Base-by-base conservation (phyloP, 441 rosid species). In the Adansonia grandidieri region DNA sequence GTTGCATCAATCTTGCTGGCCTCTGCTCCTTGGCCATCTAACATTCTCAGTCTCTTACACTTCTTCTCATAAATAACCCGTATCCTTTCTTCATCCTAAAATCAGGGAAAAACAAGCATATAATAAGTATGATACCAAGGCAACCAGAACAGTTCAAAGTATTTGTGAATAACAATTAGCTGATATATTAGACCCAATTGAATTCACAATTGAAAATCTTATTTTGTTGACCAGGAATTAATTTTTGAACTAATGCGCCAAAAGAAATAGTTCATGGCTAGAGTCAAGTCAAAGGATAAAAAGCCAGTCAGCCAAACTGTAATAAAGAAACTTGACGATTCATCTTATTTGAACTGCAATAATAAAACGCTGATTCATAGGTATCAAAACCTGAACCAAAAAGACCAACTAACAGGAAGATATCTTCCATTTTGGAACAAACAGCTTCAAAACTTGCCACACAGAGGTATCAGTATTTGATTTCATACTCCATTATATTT, bases 11-110 rank as follows among this genome's bases (percentile, higher is more conserved):
- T 89, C 86, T 88, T 92, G 82, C 87, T 86, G 78, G 94, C 67
- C 80, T 94, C 98, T 3, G 96, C 98, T 78, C 98, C 98, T 75
- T 63, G 85, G 74, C 79, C 82, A 81, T 94, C 98, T 75, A 94
- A 84, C 70, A 48, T 73, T 84, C 83, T 83, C 75, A 94, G 82
- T 76, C 85, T 79, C 83, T 81, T 89, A 91, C 95, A 92, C 82
- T 91, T 82, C 86, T 88, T 86, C 85, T 92, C 94, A 83, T 94
- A 94, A 6, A 78, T 78, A 74, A 88, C 82, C 51, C 98, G 92
- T 24, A 94, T 90, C 87, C 83, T 89, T 76, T 94, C 98, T 85
- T 92, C 98, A 75, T 91, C 94, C 98, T 94, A 80, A 84, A 82
- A 84, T 54, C 42, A 37, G 79, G 80, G 71, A 88, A 84, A 84